Evolutionary conservation across 2,329 filamentous ascomycete species (phyloP).

Genomic region (Cercospora citrullina): DNA sequence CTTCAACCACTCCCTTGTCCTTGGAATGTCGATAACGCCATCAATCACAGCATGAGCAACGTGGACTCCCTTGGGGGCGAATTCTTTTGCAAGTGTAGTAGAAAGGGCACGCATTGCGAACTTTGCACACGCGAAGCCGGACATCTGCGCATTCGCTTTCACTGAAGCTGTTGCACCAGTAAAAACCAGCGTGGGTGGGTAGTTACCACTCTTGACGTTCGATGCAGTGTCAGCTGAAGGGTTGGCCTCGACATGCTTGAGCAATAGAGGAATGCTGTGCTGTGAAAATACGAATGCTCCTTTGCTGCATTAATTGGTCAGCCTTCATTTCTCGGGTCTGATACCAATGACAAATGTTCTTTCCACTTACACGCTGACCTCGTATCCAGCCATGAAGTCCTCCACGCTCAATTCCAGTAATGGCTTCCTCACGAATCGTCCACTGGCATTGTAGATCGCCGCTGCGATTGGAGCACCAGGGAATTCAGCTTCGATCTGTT

Average conservation of each 20-base stretch:
- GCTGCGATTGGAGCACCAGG: conserved; percentile 44
- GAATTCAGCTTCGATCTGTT: conserved; percentile 61
- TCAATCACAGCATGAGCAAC: conserved; percentile 76
- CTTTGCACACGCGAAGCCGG: conserved; percentile 74
- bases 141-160: conserved; percentile 68
- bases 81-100: conserved; percentile 78
- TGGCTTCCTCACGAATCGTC: conserved; percentile 59
- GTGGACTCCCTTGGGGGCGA: conserved; percentile 80
- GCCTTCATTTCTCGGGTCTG: neutral
- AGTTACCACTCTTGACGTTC: conserved; percentile 44
- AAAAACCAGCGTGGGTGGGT: conserved; percentile 79
- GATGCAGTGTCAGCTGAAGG: conserved; percentile 7
- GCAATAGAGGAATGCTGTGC: conserved; percentile 66
- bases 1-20: conserved; percentile 62
- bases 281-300: conserved; percentile 79
- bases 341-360: neutral
- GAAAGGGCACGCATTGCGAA: conserved; percentile 73
- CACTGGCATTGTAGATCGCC: conserved; percentile 70
- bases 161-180: conserved; percentile 83
- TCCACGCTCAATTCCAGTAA: conserved; percentile 61
- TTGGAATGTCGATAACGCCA: conserved; percentile 78
- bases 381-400: conserved; percentile 55
- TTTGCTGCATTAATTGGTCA: conserved; percentile 44
- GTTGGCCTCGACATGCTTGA: conserved; percentile 55
- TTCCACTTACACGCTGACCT: conserved; percentile 51